These are phyloP conservation scores for Coniochaeta hoffmannii DNA, from an alignment of 2,329 filamentous ascomycete species.

Conservation along the genomic window DNA sequence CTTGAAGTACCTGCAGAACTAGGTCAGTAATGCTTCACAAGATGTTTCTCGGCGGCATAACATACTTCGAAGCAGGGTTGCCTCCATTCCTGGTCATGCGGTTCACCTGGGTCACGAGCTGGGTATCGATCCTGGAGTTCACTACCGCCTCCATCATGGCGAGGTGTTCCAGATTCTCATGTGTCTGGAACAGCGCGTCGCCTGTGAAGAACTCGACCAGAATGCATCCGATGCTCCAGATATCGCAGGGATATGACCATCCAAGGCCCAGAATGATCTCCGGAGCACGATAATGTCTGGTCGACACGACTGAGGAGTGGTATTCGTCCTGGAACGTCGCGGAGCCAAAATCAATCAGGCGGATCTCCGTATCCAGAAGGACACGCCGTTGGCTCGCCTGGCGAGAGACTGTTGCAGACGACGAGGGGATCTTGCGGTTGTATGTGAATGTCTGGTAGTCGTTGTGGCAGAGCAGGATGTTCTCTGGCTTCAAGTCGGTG, in stretches of 20 bases:
- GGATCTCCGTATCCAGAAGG: constrained; percentile 60
- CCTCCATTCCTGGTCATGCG: constrained; percentile 50
- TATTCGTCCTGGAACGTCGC: constrained; percentile 69
- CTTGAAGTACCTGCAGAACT: constrained; percentile 53
- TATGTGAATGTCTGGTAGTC: constrained; percentile 65
- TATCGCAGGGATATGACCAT: constrained; percentile 66
- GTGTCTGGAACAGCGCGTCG: constrained; percentile 64
- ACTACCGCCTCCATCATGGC: constrained; percentile 72
- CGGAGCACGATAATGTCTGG: constrained; percentile 61
- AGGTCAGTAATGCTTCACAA: constrained; percentile 17
- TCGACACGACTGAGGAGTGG: constrained; percentile 64
- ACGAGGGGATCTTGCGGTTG: constrained; percentile 62
- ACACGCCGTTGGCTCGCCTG: constrained; percentile 58
- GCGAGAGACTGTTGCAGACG: constrained; percentile 50
- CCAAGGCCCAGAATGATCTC: constrained; percentile 65
- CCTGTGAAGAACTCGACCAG: constrained; percentile 66
- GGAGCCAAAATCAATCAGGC: constrained; percentile 64
- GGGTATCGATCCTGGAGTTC: constrained; percentile 48
- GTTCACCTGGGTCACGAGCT: constrained; percentile 50
- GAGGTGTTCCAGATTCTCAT: constrained; percentile 64
- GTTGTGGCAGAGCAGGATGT: constrained; percentile 59
- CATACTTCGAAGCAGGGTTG: constrained; percentile 58
- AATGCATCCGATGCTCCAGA: constrained; percentile 69
- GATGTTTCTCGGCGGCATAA: not conserved
- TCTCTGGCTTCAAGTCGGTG: constrained; percentile 69